These are phyloP conservation scores for Penicillium maclennaniae DNA, from an alignment of 495 filamentous ascomycete species.

Conservation along the genomic window DNA sequence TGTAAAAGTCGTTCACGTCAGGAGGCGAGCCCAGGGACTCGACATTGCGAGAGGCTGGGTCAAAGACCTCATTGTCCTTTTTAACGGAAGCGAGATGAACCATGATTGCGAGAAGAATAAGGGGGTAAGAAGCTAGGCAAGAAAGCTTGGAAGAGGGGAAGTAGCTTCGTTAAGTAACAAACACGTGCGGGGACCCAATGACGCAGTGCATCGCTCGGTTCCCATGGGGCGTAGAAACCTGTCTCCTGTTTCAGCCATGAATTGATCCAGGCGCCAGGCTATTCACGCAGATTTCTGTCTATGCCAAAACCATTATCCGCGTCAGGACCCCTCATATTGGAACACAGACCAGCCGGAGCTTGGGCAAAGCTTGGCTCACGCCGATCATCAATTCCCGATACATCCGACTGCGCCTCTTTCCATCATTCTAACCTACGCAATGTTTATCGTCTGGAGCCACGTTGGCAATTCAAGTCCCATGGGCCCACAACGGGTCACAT, in stretches of 20 bases:
- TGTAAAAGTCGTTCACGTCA: conserved; percentile 57
- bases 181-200: conserved; percentile 5
- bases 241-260: conserved; percentile 2
- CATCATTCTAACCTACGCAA: neutral
- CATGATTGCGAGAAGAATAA: conserved; percentile 22
- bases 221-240: neutral
- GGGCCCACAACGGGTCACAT: neutral
- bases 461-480: conserved; percentile 4
- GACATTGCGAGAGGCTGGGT: conserved; percentile 19
- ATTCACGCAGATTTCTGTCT: neutral
- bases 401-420: conserved; percentile 8
- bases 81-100: conserved; percentile 38
- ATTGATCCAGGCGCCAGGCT: neutral
- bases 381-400: conserved; percentile 4
- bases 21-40: conserved; percentile 32
- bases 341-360: conserved; percentile 7
- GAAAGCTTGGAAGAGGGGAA: neutral
- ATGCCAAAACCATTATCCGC: too few species aligned
- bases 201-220: neutral
- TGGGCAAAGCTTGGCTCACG: conserved; percentile 26
- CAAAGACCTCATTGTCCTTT: conserved; percentile 27
- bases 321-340: neutral
- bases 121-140: neutral
- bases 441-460: conserved; percentile 9
- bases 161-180: neutral